Base-by-base conservation (phyloP, 2,329 filamentous ascomycete species). In the Boeremia lycopersici region DNA sequence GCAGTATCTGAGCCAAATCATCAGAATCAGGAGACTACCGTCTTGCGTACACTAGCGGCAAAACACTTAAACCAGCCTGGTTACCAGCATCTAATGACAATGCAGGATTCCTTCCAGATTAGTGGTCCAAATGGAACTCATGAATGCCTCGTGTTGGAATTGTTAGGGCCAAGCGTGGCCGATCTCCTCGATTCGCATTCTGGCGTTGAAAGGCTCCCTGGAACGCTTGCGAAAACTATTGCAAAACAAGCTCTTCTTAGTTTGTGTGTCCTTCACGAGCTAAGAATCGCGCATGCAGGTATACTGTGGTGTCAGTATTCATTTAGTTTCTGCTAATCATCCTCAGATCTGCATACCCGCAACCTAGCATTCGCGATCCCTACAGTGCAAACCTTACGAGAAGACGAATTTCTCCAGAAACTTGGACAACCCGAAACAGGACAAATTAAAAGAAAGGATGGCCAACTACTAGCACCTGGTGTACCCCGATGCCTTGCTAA, bases 101-200 rank as follows among this genome's bases (percentile, higher is more conserved):
- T 79, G 19, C 53, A 75, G 23, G 73, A 78, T 56, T 23, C 66
- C 15, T 81, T 81, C 33, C 33, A 73, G 7, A 44, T 77, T 39
- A 36, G 60, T 2, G 78, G 79, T 9, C 78, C 77, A 6, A 82
- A 82, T 63, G 78, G 79, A 10, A 66, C 29, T 2, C 79, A 82
- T 57, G 58, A 69, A n/a, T 82, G 78, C 59, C 61, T 81, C 0
- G 74, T 81, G 6, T 71, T 75, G 40, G 73, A 79, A 36, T 62
- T 76, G n/a, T 48, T 79, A 26, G 77, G 76, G 2, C 71, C 77
- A 7, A 79, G 65, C 61, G 66, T 79, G 15, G 69, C 75, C 10
- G 65, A 73, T 41, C 60, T 73, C 54, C 70, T 78, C 49, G 60
- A 66, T 42, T 56, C 62, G 9, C 70, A 67, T 15, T 74, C 74